These are phyloP conservation scores for Zalerion maritima DNA, from an alignment of 495 filamentous ascomycete genomes.

Conservation along the genomic window DNA sequence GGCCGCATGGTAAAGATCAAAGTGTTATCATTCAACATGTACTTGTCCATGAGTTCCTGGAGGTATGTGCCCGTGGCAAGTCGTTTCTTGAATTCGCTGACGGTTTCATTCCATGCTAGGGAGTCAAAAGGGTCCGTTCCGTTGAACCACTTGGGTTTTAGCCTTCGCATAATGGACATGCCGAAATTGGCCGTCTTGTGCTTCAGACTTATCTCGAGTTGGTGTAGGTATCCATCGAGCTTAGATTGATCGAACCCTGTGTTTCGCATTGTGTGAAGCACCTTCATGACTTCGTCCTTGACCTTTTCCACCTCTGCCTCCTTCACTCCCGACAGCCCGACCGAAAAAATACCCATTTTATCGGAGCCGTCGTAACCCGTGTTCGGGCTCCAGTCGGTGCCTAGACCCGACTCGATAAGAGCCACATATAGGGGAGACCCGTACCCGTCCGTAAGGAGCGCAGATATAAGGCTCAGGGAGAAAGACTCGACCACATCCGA, in stretches of 20 bases:
- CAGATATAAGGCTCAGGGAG: constrained; percentile 64
- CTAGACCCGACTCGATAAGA: constrained; percentile 82
- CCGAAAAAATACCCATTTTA: constrained; percentile 67
- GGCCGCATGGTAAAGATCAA: constrained; percentile 93
- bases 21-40: constrained; percentile 71
- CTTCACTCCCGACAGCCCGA: constrained; percentile 76
- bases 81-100: constrained; percentile 61
- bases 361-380: constrained; percentile 74
- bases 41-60: constrained; percentile 75
- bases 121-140: constrained; percentile 84
- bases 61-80: constrained; percentile 63
- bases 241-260: constrained; percentile 79
- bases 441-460: constrained; percentile 79
- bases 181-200: constrained; percentile 94
- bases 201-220: constrained; percentile 76
- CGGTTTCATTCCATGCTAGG: constrained; percentile 76
- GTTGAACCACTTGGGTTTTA: constrained; percentile 88
- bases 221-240: constrained; percentile 84
- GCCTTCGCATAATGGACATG: constrained; percentile 72
- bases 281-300: constrained; percentile 53
- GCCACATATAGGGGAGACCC: constrained; percentile 84
- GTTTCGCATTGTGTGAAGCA: constrained; percentile 46
- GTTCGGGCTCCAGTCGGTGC: constrained; percentile 87
- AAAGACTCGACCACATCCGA: constrained; percentile 75
- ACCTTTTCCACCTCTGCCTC: constrained; percentile 64